Percentiles rank a stretch among this genome's conserved stretches.
phyloP scores from a whole-genome alignment of 306 rosid genomes.

The Lathyrus sativus region DNA sequence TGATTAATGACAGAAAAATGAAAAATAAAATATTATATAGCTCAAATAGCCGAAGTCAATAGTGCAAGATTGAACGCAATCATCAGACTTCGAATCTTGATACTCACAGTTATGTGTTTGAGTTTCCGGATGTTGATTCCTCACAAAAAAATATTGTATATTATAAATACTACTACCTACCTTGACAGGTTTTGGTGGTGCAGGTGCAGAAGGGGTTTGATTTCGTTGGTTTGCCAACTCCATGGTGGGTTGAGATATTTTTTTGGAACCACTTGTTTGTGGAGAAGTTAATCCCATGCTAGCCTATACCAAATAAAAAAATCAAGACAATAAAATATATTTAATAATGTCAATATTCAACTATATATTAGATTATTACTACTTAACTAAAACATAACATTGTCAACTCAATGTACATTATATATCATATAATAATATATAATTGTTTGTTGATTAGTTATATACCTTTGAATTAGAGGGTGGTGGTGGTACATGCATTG shows the following conservation, averaged over 20 bases:
- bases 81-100: too few species aligned
- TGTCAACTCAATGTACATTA: conserved; percentile 5
- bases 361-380: neutral
- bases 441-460: neutral
- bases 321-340: neutral
- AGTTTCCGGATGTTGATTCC: too few species aligned
- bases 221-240: conserved; percentile 68
- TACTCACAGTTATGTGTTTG: too few species aligned
- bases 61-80: too few species aligned
- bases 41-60: too few species aligned
- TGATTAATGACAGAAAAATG: neutral
- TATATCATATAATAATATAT: neutral
- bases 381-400: neutral
- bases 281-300: conserved; percentile 55
- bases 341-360: conserved; percentile 7
- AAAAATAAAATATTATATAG: neutral
- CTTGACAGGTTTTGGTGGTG: conserved; percentile 61
- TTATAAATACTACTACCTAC: conserved; percentile 28
- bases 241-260: conserved; percentile 61
- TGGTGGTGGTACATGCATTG: conserved; percentile 84
- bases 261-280: conserved; percentile 59
- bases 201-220: conserved; percentile 52
- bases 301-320: conserved; percentile 43
- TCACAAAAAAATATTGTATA: neutral
- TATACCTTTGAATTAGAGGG: conserved; percentile 62